phyloP scores from a whole-genome alignment of 1,284 basidiomycete genomes.

The Erythrobasidium hasegawianum region DNA sequence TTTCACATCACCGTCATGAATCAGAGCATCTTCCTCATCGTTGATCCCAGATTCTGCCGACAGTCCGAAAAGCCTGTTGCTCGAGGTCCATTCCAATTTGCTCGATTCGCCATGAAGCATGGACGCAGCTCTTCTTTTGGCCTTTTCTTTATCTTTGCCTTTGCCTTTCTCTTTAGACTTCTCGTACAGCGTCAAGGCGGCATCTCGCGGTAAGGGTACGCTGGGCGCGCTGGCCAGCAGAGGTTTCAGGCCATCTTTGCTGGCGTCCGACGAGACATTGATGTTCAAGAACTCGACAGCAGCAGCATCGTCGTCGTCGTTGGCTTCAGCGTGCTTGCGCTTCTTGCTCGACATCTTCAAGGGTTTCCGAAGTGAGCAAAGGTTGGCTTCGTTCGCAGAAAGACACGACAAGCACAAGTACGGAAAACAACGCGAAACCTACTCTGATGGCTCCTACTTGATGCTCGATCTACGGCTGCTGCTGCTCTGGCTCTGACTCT shows the following conservation, averaged over 20 bases:
- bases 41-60: not conserved
- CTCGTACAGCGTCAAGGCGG: conserved; percentile 26
- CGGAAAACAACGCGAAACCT: too few relatives aligned
- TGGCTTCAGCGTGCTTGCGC: conserved; percentile 25
- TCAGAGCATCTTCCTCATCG: conserved; percentile 4
- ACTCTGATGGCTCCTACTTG: too few relatives aligned
- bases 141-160: conserved; percentile 26
- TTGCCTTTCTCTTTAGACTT: not conserved
- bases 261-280: conserved; percentile 20
- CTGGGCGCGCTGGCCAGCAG: conserved; percentile 23
- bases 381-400: too few relatives aligned
- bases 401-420: too few relatives aligned
- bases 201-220: conserved; percentile 28
- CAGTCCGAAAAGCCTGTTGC: conserved; percentile 11
- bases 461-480: not conserved
- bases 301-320: not conserved
- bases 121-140: conserved; percentile 9
- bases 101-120: conserved; percentile 34
- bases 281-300: not conserved
- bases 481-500: not conserved
- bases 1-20: conserved; percentile 4
- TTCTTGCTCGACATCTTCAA: conserved; percentile 12
- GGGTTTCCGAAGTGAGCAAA: too few relatives aligned
- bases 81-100: conserved; percentile 31
- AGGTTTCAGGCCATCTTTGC: conserved; percentile 23